Evolutionary conservation across 345 rosid genomes (phyloP).

Genomic region (Capsella bursapastoris): DNA sequence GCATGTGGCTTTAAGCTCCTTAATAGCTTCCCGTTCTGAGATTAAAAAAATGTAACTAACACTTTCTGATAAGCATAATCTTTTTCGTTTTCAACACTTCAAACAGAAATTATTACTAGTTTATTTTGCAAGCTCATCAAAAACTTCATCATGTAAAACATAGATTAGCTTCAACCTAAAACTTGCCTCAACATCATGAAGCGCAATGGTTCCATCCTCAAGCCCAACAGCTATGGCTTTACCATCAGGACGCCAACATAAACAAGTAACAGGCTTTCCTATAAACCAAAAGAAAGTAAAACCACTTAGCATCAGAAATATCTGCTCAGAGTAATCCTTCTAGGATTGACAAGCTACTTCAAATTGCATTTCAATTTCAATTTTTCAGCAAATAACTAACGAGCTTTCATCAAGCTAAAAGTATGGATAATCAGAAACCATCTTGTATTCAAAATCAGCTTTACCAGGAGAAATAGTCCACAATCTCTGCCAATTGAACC

Average conservation of each 20-base stretch:
- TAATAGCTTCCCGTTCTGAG: slow-evolving; percentile 78
- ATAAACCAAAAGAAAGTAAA: slow-evolving; percentile 29
- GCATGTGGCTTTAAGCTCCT: slow-evolving; percentile 75
- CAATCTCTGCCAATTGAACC: slow-evolving; percentile 92
- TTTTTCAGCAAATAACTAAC: neutral
- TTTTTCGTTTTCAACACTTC: neutral
- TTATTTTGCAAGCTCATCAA: slow-evolving; percentile 2
- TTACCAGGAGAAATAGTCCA: slow-evolving; percentile 80
- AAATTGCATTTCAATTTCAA: neutral
- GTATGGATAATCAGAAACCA: neutral
- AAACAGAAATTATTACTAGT: neutral
- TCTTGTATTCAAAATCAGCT: neutral
- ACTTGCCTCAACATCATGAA: slow-evolving; percentile 86
- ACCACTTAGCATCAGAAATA: neutral
- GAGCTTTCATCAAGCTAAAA: slow-evolving; percentile 2
- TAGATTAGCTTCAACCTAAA: slow-evolving; percentile 7
- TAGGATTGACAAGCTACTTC: slow-evolving; percentile 2
- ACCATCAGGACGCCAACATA: slow-evolving; percentile 94
- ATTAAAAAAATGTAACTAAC: neutral
- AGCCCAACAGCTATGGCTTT: slow-evolving; percentile 87
- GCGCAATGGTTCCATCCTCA: slow-evolving; percentile 78
- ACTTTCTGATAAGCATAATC: slow-evolving; percentile 8
- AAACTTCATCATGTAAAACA: slow-evolving; percentile 9
- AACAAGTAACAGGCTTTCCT: slow-evolving; percentile 70
- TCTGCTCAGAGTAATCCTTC: slow-evolving; percentile 7